A percentile compares a stretch with the other conserved stretches of the same genome.
Conservation (phyloP, 768 basidiomycete species). For the Naganishia vishniacii region DNA sequence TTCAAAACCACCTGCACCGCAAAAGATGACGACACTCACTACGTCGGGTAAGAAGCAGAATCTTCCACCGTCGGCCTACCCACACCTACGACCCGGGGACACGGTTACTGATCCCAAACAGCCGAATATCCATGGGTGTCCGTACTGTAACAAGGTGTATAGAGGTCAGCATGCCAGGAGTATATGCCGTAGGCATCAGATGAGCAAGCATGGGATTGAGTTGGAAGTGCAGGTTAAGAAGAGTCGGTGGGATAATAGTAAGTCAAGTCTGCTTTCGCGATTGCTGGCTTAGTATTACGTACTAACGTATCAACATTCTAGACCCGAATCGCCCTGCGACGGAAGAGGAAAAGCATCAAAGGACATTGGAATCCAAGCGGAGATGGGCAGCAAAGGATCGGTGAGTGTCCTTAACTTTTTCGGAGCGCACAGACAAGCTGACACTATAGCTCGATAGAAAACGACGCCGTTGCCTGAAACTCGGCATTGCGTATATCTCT, state of each 20-base stretch:
- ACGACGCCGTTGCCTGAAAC: slow-evolving; percentile 23
- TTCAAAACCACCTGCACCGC: slow-evolving; percentile 10
- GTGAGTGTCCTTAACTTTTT: slow-evolving; percentile 25
- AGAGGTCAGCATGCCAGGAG: slow-evolving; percentile 50
- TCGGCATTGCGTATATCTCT: slow-evolving; percentile 22
- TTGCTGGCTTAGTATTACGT: not conserved
- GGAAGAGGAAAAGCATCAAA: slow-evolving; percentile 45
- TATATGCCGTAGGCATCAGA: slow-evolving; percentile 51
- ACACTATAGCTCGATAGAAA: slow-evolving; percentile 7
- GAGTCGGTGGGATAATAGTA: slow-evolving; percentile 51
- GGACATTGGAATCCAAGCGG: slow-evolving; percentile 47
- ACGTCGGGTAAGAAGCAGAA: slow-evolving; percentile 10
- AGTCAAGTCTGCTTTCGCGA: slow-evolving; percentile 29
- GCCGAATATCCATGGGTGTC: slow-evolving; percentile 28
- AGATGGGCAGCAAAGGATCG: slow-evolving; percentile 50
- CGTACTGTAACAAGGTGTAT: slow-evolving; percentile 50
- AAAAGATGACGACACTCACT: slow-evolving; percentile 6
- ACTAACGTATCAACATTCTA: slow-evolving; percentile 19
- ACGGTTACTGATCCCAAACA: slow-evolving; percentile 24
- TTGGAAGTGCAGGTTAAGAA: slow-evolving; percentile 48
- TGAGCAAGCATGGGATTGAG: slow-evolving; percentile 51
- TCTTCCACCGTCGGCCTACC: slow-evolving; percentile 10
- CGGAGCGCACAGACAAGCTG: not conserved
- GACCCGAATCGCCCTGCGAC: slow-evolving; percentile 49
- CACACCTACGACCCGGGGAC: slow-evolving; percentile 27